Evolutionary conservation across 371 early-diverging fungal species (phyloP), one percentile per base, ranked within the genome.

Genomic region (Actinomortierella wolfii): DNA sequence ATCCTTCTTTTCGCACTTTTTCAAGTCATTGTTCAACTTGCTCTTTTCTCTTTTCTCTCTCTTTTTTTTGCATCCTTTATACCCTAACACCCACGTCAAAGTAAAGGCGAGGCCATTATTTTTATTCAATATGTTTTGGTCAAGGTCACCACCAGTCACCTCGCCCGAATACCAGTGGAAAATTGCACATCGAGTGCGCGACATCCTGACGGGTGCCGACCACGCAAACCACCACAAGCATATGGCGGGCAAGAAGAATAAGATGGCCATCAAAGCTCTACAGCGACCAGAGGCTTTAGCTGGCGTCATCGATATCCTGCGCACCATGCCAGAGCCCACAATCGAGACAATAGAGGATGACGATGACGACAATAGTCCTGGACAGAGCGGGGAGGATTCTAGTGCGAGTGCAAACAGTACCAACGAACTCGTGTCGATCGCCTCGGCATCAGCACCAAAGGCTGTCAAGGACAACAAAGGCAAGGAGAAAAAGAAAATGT

Each of bases 251-350:
- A 59, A 29, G 23, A 54, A 15, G 40, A 25, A 70, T 49, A 70
- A 70, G 13, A 47, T 25, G 7, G 70, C 66, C 1, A 51, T 71
- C 56, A 71, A 71, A 41, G 73, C 73, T 5, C 59, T 71, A 11
- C 73, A 71, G 21, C n/a, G 56, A n/a, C 73, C 73, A 1, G 73
- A 71, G 40, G 73, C 73, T 1, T 52, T 71, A 15, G 73, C 73
- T 4, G 73, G 73, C 0, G 73, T 71, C 26, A 71, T 71, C 41
- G 67, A 58, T 45, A 71, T 71, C 29, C 46, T 71, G 34, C 65
- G 62, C 29, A 51, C 56, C 15, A 71, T 71, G 73, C 73, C 73
- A 0, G 73, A 71, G 21, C 73, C 73, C 18, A 28, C 18, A 57
- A 23, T 23, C 23, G 49, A 14, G 53, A 45, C 9, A 64, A 56